Evolutionary conservation across 768 basidiomycete genomes (phyloP), one percentile per base, ranked within the genome.

Genomic region (Suillus bovinus): DNA sequence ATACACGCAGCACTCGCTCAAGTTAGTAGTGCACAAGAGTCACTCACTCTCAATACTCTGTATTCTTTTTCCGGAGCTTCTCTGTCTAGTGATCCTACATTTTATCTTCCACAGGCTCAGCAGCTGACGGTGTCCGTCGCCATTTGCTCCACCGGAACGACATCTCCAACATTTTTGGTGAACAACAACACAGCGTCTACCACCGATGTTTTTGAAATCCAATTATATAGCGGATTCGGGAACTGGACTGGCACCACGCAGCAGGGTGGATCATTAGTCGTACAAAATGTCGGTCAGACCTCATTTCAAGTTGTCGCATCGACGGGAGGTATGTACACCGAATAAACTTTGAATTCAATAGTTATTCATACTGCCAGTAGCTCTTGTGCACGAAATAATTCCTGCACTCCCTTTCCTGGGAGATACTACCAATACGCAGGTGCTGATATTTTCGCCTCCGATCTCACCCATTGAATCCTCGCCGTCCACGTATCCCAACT

Each of bases 391-490:
- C 66, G 69, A 79, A 62, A 61, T 74, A 6, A 68, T 84, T 13
- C 61, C 72, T 20, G 66, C 67, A 11, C 68, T 81, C 1, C 90
- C 90, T 1, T 72, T 89, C 7, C 75, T 93, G 2, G 90, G 89
- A 3, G 92, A 94, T 71, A 86, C 89, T 1, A 90, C 91, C 2
- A 76, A 86, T 7, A 90, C 86, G 57, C 85, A 90, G 70, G 90
- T 85, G 0, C 72, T 94, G 33, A 68, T 93, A 13, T 91, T 90
- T 72, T 93, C 92, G 0, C 82, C 84, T 9, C 73, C 82, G 0
- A 86, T 86, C 63, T 66, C 75, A 8, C 60, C 76, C 0, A 63
- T 77, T 13, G 63, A 69, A 2, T 31, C 65, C 1, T 58, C 67
- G 6, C 65, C 72, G 44, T 86, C 89, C 2, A 75, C 73, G 29